Base-by-base conservation (phyloP, 2,329 filamentous ascomycete species). In the Colletotrichum horii region DNA sequence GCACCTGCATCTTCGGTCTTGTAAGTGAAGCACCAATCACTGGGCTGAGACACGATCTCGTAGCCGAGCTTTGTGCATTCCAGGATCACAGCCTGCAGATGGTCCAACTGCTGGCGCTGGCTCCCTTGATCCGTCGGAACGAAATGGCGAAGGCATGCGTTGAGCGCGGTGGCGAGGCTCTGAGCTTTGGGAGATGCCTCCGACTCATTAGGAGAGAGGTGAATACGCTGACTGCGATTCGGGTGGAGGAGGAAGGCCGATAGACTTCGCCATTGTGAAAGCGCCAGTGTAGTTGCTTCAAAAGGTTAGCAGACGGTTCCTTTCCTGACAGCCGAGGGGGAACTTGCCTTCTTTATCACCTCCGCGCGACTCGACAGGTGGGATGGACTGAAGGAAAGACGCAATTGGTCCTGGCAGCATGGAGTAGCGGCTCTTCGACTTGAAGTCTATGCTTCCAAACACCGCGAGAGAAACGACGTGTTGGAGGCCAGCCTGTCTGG, bases 241-340 rank as follows among this genome's bases (percentile, higher is more conserved):
- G 85, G 82, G 70, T 87, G 84, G 16, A 88, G 83, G 12, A 88
- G 80, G 71, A 86, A 86, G 15, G 83, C 83, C 6, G 86, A 84
- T 15, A 88, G 80, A n/a, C 80, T 82, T 36, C 86, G 85, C 87
- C 87, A 88, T 76, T 82, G 81, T 19, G 82, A 83, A 7, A 86
- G 77, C 3, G 85, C 86, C n/a, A 83, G 70, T 9, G 80, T 69
- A 8, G 81, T 77, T 8, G 79, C 79, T 84, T 70, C 48, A 70
- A 34, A 6, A 38, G 8, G 9, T 28, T 28, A 58, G 66, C 34
- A 62, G 61, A 11, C 36, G 60, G 28, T 22, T n/a, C 22, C 3
- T n/a, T 8, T 34, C 7, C 11, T 9, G 30, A 30, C 12, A 6
- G 8, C 43, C n/a, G 3, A 34, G 15, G 6, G 24, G 36, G 34